Conservation (phyloP, 768 basidiomycete species). For the Leccinellum rugosiceps region DNA sequence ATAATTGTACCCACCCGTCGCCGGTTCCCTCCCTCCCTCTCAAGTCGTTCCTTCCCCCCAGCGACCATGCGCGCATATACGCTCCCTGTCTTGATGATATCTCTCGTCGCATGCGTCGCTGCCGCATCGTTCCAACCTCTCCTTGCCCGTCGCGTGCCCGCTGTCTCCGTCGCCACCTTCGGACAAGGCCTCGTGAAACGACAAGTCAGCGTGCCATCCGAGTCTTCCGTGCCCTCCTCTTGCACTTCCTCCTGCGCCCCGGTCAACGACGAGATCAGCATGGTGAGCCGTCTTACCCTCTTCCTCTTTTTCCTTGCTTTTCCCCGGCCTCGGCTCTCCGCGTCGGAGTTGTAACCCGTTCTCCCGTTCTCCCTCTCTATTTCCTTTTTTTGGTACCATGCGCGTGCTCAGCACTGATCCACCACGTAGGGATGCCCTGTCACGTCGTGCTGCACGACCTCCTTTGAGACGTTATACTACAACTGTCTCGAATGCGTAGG, state of each 20-base stretch:
- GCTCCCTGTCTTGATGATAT: neutral
- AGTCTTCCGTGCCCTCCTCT: conserved; percentile 18
- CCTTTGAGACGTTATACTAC: conserved; percentile 39
- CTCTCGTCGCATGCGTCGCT: neutral
- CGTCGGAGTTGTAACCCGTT: conserved; percentile 5
- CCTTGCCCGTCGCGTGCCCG: neutral
- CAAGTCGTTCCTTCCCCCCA: neutral
- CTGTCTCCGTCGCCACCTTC: conserved; percentile 1
- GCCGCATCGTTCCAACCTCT: conserved; percentile 4
- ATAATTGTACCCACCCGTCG: neutral
- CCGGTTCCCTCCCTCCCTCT: neutral
- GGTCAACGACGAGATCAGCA: conserved; percentile 21
- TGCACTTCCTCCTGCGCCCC: conserved; percentile 24
- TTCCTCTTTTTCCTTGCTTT: neutral
- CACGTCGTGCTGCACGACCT: conserved; percentile 37
- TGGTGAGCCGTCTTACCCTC: conserved; percentile 15
- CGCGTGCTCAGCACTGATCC: conserved; percentile 5
- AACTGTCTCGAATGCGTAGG: conserved; percentile 42
- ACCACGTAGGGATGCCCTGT: conserved; percentile 26
- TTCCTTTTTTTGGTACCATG: neutral
- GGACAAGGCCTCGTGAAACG: conserved; percentile 5
- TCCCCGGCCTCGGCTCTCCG: neutral
- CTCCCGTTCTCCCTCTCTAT: neutral
- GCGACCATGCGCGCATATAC: conserved; percentile 16
- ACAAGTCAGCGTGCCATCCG: conserved; percentile 14